Conservation (phyloP, 164 flowering plant species). For the Tinospora cordifolia region DNA sequence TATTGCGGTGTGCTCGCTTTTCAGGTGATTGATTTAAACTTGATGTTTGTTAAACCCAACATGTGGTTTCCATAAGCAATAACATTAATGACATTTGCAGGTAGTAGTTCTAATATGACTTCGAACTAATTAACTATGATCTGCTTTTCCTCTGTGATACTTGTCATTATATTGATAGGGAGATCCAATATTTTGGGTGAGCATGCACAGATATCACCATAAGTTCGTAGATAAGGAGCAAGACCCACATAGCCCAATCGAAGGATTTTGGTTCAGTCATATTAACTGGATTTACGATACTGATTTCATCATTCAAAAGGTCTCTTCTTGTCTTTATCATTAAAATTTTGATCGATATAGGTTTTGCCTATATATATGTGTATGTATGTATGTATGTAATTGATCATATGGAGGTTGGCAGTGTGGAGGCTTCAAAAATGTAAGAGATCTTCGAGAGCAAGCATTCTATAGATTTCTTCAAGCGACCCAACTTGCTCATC, state of each 20-base stretch:
- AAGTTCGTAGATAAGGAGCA: conserved; percentile 72
- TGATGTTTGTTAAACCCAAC: too few species aligned
- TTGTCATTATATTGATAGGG: conserved; percentile 64
- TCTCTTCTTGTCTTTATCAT: conserved; percentile 11
- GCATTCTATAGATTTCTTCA: conserved; percentile 51
- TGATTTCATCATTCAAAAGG: conserved; percentile 36
- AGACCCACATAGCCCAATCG: conserved; percentile 84
- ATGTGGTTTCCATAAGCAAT: too few species aligned
- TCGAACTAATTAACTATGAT: too few species aligned
- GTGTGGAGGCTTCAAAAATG: conserved; percentile 64
- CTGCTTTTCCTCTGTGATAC: too few species aligned
- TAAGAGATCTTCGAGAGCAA: conserved; percentile 64
- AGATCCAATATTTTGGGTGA: conserved; percentile 82
- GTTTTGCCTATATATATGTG: too few species aligned
- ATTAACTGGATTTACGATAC: conserved; percentile 73
- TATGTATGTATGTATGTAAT: too few species aligned
- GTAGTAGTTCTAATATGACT: too few species aligned
- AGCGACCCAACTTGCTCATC: conserved; percentile 51
- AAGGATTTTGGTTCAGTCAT: conserved; percentile 90
- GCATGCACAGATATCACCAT: conserved; percentile 78
- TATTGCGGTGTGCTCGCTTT: too few species aligned
- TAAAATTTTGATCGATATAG: too few species aligned
- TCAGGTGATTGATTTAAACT: too few species aligned
- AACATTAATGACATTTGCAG: too few species aligned
- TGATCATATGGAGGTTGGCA: too few species aligned